Evolutionary conservation across 768 basidiomycete species (phyloP).

Genomic region (Phylloporus arenicola): DNA sequence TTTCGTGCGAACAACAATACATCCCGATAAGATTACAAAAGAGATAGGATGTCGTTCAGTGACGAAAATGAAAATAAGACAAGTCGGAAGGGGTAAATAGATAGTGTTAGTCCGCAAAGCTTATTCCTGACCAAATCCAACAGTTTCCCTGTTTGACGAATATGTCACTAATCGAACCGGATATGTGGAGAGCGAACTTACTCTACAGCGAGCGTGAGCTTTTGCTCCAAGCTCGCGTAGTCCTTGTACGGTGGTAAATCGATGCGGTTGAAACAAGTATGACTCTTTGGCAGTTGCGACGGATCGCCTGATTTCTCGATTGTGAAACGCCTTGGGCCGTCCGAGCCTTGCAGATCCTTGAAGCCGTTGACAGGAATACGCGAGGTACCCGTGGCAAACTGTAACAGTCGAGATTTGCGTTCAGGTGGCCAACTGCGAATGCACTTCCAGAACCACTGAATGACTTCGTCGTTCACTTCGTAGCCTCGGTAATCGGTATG

Average conservation of each 20-base stretch:
- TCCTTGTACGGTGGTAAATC: slow-evolving; percentile 98
- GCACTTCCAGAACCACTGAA: slow-evolving; percentile 99
- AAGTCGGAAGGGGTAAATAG: slow-evolving; percentile 2
- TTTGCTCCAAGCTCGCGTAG: slow-evolving; percentile 90
- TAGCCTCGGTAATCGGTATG: slow-evolving; percentile 98
- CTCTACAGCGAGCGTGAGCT: slow-evolving; percentile 92
- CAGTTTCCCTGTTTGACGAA: slow-evolving; percentile 64
- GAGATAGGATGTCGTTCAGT: slow-evolving; percentile 22
- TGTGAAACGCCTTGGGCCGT: slow-evolving; percentile 94
- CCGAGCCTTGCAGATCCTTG: slow-evolving; percentile 97
- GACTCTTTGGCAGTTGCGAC: slow-evolving; percentile 92
- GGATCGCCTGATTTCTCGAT: slow-evolving; percentile 99
- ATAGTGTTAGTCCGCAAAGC: slow-evolving; percentile 7
- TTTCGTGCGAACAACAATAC: slow-evolving; percentile 11
- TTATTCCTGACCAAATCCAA: slow-evolving; percentile 92
- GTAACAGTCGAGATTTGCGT: slow-evolving; percentile 91
- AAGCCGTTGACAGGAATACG: slow-evolving; percentile 98
- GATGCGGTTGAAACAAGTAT: slow-evolving; percentile 94
- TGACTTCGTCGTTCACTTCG: slow-evolving; percentile 90
- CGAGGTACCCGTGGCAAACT: slow-evolving; percentile 96
- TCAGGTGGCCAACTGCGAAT: slow-evolving; percentile 97
- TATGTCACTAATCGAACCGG: slow-evolving; percentile 13
- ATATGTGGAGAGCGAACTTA: slow-evolving; percentile 39
- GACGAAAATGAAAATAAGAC: slow-evolving; percentile 1
- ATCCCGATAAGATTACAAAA: slow-evolving; percentile 27